phyloP scores from a whole-genome alignment of 2,329 filamentous ascomycete species.

The Exophiala spinifera region DNA sequence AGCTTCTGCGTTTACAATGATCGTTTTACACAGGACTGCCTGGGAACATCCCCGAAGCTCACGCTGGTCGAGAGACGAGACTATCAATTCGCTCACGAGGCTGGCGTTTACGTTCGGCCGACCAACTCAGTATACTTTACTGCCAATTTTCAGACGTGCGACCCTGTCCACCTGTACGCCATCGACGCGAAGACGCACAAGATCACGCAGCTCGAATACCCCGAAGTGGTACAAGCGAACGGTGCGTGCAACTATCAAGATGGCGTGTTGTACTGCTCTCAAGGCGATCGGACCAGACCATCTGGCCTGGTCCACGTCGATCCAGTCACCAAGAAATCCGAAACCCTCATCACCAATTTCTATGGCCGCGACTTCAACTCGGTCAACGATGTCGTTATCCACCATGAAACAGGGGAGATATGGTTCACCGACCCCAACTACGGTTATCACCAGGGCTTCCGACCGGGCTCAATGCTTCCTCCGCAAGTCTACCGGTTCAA shows the following conservation, averaged over 20 bases:
- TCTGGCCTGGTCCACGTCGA: neutral
- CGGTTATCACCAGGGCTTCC: conserved; percentile 36
- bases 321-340: neutral
- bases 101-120: neutral
- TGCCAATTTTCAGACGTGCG: conserved; percentile 2
- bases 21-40: neutral
- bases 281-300: conserved; percentile 3
- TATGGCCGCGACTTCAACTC: conserved; percentile 35
- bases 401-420: conserved; percentile 36
- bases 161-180: conserved; percentile 1
- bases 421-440: conserved; percentile 43
- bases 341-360: conserved; percentile 3
- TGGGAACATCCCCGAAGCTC: neutral
- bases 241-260: conserved; percentile 4
- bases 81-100: conserved; percentile 2
- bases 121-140: conserved; percentile 1
- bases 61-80: neutral
- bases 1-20: neutral
- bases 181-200: neutral
- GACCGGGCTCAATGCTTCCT: conserved; percentile 35
- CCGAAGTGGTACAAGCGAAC: neutral
- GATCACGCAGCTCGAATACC: neutral
- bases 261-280: conserved; percentile 4
- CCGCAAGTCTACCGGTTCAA: conserved; percentile 39
- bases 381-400: conserved; percentile 38